phyloP scores from a whole-genome alignment of 805 yeast genomes.

The Cyberlindnera mississippiensis region DNA sequence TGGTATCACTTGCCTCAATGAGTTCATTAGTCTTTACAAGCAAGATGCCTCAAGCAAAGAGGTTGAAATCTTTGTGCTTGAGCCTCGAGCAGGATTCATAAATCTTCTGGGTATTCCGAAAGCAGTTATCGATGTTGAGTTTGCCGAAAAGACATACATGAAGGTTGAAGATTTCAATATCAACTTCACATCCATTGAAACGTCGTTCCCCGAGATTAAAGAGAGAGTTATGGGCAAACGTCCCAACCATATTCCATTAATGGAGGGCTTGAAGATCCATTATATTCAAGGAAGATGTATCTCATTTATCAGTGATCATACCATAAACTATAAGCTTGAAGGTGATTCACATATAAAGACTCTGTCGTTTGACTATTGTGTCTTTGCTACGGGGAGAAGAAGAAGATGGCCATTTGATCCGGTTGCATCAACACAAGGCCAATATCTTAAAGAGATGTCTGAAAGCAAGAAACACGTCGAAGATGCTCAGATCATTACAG shows the following conservation, averaged over 20 bases:
- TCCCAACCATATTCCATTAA: slow-evolving; percentile 7
- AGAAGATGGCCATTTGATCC: slow-evolving; percentile 55
- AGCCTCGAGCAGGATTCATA: slow-evolving; percentile 39
- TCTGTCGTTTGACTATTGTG: slow-evolving; percentile 42
- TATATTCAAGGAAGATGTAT: slow-evolving; percentile 25
- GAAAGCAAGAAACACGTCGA: slow-evolving; percentile 31
- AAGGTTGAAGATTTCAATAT: slow-evolving; percentile 27
- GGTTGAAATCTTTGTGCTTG: slow-evolving; percentile 33
- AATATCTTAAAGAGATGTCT: slow-evolving; percentile 41
- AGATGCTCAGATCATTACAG: slow-evolving; percentile 35
- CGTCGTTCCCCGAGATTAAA: slow-evolving; percentile 31
- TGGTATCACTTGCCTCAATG: slow-evolving; percentile 31
- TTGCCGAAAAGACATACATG: slow-evolving; percentile 33
- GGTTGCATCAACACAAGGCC: slow-evolving; percentile 34
- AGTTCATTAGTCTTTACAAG: slow-evolving; percentile 17
- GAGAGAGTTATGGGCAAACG: slow-evolving; percentile 7
- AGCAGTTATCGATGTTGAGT: slow-evolving; percentile 34
- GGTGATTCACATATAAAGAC: slow-evolving; percentile 22
- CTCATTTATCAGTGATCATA: slow-evolving; percentile 22
- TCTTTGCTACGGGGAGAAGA: slow-evolving; percentile 47
- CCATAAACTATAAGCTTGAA: slow-evolving; percentile 16
- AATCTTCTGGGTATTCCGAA: slow-evolving; percentile 38
- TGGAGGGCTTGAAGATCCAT: slow-evolving; percentile 16
- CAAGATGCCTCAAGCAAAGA: slow-evolving; percentile 6
- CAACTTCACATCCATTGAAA: slow-evolving; percentile 31